Base-by-base conservation (phyloP, 441 rosid genomes). In the Eruca vesicaria region DNA sequence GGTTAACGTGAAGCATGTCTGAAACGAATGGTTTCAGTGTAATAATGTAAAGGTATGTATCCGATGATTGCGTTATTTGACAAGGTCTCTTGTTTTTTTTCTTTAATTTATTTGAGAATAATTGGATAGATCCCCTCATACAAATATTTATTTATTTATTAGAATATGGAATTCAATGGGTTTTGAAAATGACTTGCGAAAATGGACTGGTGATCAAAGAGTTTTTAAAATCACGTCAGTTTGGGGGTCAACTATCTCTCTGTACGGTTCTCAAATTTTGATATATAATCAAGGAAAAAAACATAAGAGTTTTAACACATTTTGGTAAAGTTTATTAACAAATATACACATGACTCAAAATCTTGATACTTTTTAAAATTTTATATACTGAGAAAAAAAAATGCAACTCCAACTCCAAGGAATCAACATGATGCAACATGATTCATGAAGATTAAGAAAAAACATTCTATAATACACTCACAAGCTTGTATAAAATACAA, bases 61-160 rank as follows among this genome's bases (percentile, higher is more conserved):
- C 75, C 80, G 72, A 65, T 77, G 76, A 65, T 71, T 77, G 76
- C 76, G 80, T 65, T 2, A 64, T 60, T 77, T 71, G 72, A 64
- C 61, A 29, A 8, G 0, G 26, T 52, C 71, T n/a, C 33, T 14
- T 6, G 2, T 16, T 43, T n/a, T 1, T 18, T 9, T 19, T 29
- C 5, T 32, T 36, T 58, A 10, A 5, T 59, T 18, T 66, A n/a
- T 71, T 59, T 31, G 9, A 18, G 6, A 58, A 28, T 28, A 9
- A 9, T 29, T 57, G 33, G 18, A 69, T 28, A 55, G 45, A 31
- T 69, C 38, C 43, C 18, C 38, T 45, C 16, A 14, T 7, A 14
- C 41, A 7, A 12, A 11, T 43, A 57, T 43, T 65, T 73, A 15
- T 20, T 29, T 3, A 6, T 5, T 28, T 29, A 3, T 65, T 29